These are phyloP conservation scores for Lentinus brumalis DNA, from an alignment of 768 basidiomycete species.

Conservation along the genomic window DNA sequence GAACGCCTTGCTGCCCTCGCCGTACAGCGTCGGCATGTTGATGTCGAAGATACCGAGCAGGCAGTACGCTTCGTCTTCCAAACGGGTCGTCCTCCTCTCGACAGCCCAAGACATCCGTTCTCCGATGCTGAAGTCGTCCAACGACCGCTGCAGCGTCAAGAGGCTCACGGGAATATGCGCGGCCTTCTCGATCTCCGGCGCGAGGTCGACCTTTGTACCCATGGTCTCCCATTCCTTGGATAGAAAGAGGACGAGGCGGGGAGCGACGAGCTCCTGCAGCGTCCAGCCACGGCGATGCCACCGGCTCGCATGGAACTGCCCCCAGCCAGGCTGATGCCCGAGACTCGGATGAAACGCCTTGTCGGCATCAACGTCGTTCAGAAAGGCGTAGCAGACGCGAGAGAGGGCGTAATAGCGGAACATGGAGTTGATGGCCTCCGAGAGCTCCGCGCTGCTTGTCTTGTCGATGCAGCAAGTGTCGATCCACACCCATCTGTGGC, in stretches of 20 bases:
- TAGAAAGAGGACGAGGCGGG: neutral
- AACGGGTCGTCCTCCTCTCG: neutral
- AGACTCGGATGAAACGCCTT: neutral
- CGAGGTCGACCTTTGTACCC: constrained; percentile 1
- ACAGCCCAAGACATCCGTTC: neutral
- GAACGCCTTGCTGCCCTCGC: constrained; percentile 1
- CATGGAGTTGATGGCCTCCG: constrained; percentile 5
- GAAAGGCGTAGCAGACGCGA: neutral
- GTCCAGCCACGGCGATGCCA: constrained; percentile 10
- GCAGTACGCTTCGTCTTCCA: constrained; percentile 2
- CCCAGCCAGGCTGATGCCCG: neutral
- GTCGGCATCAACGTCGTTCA: neutral
- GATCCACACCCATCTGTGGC: constrained; percentile 4
- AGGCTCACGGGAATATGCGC: neutral
- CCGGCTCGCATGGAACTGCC: neutral
- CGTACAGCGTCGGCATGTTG: constrained; percentile 1
- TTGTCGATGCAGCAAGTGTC: constrained; percentile 4
- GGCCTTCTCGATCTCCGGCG: neutral
- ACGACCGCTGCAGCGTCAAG: neutral
- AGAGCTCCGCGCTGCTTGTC: constrained; percentile 5
- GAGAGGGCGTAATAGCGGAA: neutral
- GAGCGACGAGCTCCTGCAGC: constrained; percentile 6
- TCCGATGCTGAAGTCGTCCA: neutral
- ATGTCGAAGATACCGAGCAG: constrained; percentile 1
- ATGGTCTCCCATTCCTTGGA: neutral